These are phyloP conservation scores for Saprolegnia parasitica DNA, from an alignment of 352 stramenopile species.

Conservation along the genomic window DNA sequence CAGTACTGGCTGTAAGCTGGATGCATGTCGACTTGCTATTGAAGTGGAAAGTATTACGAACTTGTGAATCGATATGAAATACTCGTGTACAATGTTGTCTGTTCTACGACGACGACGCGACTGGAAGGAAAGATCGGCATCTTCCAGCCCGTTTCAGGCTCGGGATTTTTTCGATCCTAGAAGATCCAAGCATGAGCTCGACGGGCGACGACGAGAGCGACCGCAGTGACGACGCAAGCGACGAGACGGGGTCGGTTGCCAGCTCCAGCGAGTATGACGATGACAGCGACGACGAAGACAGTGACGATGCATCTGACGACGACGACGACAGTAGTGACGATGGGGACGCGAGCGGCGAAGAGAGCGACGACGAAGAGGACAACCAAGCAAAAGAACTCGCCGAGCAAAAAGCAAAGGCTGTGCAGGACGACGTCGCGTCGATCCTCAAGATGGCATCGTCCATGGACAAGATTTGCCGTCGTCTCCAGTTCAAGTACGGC, in stretches of 20 bases:
- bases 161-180: neutral
- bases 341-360: neutral
- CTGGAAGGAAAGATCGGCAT: too few species aligned
- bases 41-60: too few species aligned
- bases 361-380: conserved; percentile 17
- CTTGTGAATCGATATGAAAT: too few species aligned
- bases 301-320: neutral
- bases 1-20: too few species aligned
- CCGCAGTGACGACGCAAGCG: neutral
- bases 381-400: conserved; percentile 11
- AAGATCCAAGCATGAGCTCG: neutral
- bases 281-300: neutral
- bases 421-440: conserved; percentile 16
- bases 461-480: conserved; percentile 25
- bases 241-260: neutral
- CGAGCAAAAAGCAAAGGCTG: conserved; percentile 15
- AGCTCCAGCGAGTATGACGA: neutral
- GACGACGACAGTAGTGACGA: conserved; percentile 3
- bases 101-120: too few species aligned
- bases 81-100: too few species aligned
- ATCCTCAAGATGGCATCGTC: conserved; percentile 2
- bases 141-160: too few species aligned
- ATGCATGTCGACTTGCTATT: too few species aligned
- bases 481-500: conserved; percentile 14
- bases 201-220: neutral